Evolutionary conservation across 345 rosid species (phyloP), one percentile per base, ranked within the genome.

Genomic region (Ricinus communis): DNA sequence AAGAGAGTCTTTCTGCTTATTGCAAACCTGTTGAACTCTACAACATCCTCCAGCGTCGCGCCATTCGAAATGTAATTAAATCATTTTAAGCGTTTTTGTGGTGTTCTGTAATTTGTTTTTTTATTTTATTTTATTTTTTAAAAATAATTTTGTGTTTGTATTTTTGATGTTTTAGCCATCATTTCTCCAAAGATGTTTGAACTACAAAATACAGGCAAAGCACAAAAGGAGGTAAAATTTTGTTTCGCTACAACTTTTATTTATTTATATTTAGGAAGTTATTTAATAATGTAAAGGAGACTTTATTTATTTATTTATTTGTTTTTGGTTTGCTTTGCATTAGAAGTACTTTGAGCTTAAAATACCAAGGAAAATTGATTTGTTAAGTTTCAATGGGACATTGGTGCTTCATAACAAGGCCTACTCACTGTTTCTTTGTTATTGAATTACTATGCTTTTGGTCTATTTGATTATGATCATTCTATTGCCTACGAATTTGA

Each of bases 21-120:
- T 96, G 99, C 96, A 93, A 93, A 82, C 98, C 98, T 76, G 98
- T 96, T 11, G 99, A 96, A 68, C 89, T 96, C 74, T 93, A 93
- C 85, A 96, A 93, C 73, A 91, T 91, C 69, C 90, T 96, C 69
- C 98, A 93, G 70, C 91, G 99, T 10, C 97, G 98, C 24, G 84
- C 93, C 18, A 46, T 78, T n/a, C 78, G 86, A 80, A 91, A 87
- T 81, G 99, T 90, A 90, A 76, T 12, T 64, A 5, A 33, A n/a
- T n/a, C n/a, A n/a, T n/a, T n/a, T n/a, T n/a, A n/a, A n/a, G n/a
- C n/a, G n/a, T n/a, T n/a, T n/a, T n/a, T n/a, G n/a, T 6, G 38
- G 6, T 33, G 6, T 33, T n/a, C n/a, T 12, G 47, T 9, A 43
- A 43, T 4, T 43, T 43, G 4, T 4, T 43, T 43, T 55, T 60